These are phyloP conservation scores for Pythium brassicae DNA, from an alignment of 352 stramenopile species.

Conservation along the genomic window DNA sequence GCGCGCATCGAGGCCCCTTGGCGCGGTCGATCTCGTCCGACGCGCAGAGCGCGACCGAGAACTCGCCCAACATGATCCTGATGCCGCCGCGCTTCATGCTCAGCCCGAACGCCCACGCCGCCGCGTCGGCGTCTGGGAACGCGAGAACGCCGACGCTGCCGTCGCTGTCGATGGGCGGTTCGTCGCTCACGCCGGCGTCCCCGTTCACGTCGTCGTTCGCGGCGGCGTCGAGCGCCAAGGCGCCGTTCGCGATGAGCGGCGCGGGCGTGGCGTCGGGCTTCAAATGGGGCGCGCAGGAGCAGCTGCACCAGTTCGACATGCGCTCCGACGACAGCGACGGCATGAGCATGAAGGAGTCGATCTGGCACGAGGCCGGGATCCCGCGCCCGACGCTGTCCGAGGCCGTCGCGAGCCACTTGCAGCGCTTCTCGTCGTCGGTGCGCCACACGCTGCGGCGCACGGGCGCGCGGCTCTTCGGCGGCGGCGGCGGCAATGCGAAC, in stretches of 20 bases:
- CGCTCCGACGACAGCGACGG: slow-evolving; percentile 18
- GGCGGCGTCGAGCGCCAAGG: slow-evolving; percentile 7
- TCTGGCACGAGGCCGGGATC: slow-evolving; percentile 20
- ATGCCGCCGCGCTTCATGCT: slow-evolving; percentile 24
- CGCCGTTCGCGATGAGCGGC: not conserved
- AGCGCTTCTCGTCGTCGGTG: slow-evolving; percentile 35
- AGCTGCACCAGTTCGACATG: slow-evolving; percentile 4
- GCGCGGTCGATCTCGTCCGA: slow-evolving; percentile 18
- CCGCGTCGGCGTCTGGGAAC: not conserved
- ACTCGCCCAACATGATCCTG: slow-evolving; percentile 22
- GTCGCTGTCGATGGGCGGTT: slow-evolving; percentile 20
- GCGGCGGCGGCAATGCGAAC: slow-evolving; percentile 5
- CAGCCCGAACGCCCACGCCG: slow-evolving; percentile 13
- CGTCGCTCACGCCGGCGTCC: slow-evolving; percentile 18
- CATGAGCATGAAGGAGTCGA: slow-evolving; percentile 28
- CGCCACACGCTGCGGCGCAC: slow-evolving; percentile 32
- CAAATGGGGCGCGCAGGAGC: slow-evolving; percentile 15
- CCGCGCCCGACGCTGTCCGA: slow-evolving; percentile 11
- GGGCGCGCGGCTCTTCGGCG: slow-evolving; percentile 19
- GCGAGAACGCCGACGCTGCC: slow-evolving; percentile 21
- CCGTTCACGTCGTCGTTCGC: slow-evolving; percentile 15
- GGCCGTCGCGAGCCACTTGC: slow-evolving; percentile 25
- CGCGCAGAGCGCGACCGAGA: slow-evolving; percentile 1
- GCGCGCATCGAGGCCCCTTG: slow-evolving; percentile 14
- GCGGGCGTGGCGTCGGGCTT: slow-evolving; percentile 2